Evolutionary conservation across 305 asterid genomes (phyloP), one percentile per base, ranked within the genome.

Genomic region (Rubia tinctorum): DNA sequence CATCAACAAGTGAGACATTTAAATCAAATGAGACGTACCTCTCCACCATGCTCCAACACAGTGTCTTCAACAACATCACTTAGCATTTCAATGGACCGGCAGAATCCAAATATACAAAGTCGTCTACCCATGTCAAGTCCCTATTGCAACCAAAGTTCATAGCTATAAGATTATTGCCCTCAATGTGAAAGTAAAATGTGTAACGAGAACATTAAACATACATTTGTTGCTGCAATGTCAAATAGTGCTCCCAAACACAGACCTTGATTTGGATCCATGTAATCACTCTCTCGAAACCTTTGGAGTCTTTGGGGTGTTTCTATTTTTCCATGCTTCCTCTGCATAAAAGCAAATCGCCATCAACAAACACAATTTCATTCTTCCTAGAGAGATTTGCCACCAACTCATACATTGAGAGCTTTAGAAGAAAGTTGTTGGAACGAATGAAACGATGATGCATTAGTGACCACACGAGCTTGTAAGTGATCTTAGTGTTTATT

Each of bases 21-120:
- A 6, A 13, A 25, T 25, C 34, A 58, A 25, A 67, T 10, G 73
- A 70, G 42, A 71, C 61, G 70, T 90, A 92, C 99, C 99, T 94
- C 99, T 64, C 99, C 99, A 40, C 99, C 99, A 64, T 92, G 93
- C 85, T 94, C 99, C 82, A 91, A 75, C 78, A 94, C 99, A n/a
- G 96, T 88, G 80, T 92, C 99, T 83, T 94, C 98, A 74, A 94
- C 96, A 51, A 92, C 98, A 69, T 94, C 99, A 72, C 97, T 92
- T 70, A 94, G 96, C 99, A 92, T 94, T 90, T 82, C 99, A 73
- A 90, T 68, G 23, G 99, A 94, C 73, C 99, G 95, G 71, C 99
- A 94, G 80, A 88, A 94, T 75, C 99, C 99, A 81, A 88, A 85
- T 72, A 92, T 90, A 80, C 99, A 94, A 47, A 94, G 96, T 65